Evolutionary conservation across 2,329 filamentous ascomycete species (phyloP).

Genomic region (Dichotomopilus funicola): DNA sequence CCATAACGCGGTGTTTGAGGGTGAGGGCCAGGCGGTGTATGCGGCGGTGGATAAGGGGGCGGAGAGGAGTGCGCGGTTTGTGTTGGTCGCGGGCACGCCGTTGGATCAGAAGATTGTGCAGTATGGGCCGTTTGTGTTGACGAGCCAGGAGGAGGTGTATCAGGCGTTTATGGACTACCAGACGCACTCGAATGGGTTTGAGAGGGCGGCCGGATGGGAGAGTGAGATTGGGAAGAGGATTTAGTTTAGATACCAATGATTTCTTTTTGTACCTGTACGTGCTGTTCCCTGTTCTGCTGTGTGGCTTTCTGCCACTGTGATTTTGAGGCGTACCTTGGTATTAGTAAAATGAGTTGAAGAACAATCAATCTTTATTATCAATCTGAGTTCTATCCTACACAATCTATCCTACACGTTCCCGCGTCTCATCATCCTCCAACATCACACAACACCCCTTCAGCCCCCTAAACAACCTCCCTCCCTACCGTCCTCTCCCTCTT

Average conservation of each 20-base stretch:
- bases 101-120: slow-evolving; percentile 75
- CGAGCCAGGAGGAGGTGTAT: slow-evolving; percentile 62
- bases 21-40: slow-evolving; percentile 68
- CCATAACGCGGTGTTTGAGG: slow-evolving; percentile 85
- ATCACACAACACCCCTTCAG: no score
- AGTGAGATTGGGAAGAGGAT: slow-evolving; percentile 82
- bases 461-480: no score
- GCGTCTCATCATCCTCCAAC: no score
- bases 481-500: no score
- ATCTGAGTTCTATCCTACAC: no score
- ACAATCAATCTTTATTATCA: no score
- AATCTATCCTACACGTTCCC: no score
- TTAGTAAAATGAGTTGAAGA: no score
- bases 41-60: slow-evolving; percentile 62
- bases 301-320: no score
- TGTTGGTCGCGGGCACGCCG: slow-evolving; percentile 72
- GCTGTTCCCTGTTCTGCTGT: no score
- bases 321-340: no score
- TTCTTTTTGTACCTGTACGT: no score
- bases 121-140: slow-evolving; percentile 81
- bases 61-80: slow-evolving; percentile 50
- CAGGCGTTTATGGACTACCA: slow-evolving; percentile 73
- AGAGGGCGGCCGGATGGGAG: slow-evolving; percentile 70
- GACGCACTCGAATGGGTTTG: slow-evolving; percentile 68
- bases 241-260: slow-evolving; percentile 16